Evolutionary conservation across 257 asterid genomes (phyloP).

Genomic region (Galeopsis tetrahit): DNA sequence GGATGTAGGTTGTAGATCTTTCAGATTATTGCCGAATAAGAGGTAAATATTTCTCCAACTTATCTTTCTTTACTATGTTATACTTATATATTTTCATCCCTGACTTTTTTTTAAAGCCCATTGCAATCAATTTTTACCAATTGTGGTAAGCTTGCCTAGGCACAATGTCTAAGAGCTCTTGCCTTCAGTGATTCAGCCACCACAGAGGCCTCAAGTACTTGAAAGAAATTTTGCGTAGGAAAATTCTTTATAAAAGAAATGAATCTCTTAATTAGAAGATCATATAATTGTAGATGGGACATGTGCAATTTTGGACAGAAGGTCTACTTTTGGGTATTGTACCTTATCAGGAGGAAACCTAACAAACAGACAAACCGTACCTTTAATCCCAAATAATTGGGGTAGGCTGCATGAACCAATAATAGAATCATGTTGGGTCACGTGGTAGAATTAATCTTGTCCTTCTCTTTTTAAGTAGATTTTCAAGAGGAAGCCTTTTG

Average conservation of each 20-base stretch:
- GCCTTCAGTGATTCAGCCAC: not conserved
- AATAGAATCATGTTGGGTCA: too few species aligned
- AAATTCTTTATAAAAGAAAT: too few species aligned
- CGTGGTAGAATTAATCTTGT: too few species aligned
- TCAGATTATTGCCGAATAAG: constrained; percentile 89
- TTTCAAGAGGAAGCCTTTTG: too few species aligned
- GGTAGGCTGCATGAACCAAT: too few species aligned
- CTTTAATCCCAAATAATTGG: too few species aligned
- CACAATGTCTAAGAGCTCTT: not conserved
- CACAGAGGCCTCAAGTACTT: not conserved
- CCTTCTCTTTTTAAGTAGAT: too few species aligned
- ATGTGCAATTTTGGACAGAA: not conserved
- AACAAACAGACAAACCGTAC: too few species aligned
- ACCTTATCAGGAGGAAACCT: not conserved
- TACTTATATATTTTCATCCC: not conserved
- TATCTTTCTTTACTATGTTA: constrained; percentile 28
- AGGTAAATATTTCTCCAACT: constrained; percentile 54
- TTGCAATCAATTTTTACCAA: constrained; percentile 4
- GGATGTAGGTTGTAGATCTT: constrained; percentile 79
- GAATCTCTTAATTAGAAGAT: not conserved
- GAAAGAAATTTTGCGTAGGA: not conserved
- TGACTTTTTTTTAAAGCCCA: not conserved
- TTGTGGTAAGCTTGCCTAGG: not conserved
- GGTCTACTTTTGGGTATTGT: not conserved
- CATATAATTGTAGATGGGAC: not conserved